Evolutionary conservation across 345 rosid genomes (phyloP).

Genomic region (Populus nigra): DNA sequence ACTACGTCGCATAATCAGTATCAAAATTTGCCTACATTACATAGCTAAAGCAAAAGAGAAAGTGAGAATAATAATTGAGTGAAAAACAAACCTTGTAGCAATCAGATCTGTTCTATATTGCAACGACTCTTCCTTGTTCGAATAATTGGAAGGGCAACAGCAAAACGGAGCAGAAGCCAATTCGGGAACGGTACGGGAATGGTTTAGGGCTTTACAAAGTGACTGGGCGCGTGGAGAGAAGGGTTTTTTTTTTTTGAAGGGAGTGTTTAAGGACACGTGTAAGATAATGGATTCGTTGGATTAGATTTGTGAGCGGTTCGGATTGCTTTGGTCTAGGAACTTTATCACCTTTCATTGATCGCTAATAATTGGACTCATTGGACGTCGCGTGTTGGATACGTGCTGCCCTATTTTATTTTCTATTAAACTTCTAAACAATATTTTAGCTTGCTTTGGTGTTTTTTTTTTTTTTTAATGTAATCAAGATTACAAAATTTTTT

Average conservation of each 20-base stretch:
- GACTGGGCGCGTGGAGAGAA: neutral
- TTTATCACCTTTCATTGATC: no score
- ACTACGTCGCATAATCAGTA: no score
- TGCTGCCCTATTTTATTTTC: neutral
- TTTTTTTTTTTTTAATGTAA: no score
- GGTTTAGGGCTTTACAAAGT: neutral
- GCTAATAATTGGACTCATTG: neutral
- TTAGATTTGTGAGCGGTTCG: neutral
- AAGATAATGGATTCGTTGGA: neutral
- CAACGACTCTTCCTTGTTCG: neutral
- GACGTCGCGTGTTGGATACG: neutral
- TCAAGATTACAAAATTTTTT: no score
- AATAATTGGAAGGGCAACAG: no score
- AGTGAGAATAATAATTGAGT: neutral
- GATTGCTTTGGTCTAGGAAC: neutral
- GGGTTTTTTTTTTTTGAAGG: neutral
- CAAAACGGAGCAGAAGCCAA: neutral
- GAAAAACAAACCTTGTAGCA: neutral
- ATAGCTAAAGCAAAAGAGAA: neutral
- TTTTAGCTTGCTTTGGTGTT: no score
- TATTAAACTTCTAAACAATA: no score
- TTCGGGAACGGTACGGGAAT: constrained; percentile 7
- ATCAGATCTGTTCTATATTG: constrained; percentile 4
- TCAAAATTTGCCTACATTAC: neutral
- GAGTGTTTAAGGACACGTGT: neutral